A percentile compares a stretch with the other conserved stretches of the same genome.
These are phyloP conservation scores for Camellia granthamiana DNA, from an alignment of 148 eudicot genomes.

Conservation along the genomic window DNA sequence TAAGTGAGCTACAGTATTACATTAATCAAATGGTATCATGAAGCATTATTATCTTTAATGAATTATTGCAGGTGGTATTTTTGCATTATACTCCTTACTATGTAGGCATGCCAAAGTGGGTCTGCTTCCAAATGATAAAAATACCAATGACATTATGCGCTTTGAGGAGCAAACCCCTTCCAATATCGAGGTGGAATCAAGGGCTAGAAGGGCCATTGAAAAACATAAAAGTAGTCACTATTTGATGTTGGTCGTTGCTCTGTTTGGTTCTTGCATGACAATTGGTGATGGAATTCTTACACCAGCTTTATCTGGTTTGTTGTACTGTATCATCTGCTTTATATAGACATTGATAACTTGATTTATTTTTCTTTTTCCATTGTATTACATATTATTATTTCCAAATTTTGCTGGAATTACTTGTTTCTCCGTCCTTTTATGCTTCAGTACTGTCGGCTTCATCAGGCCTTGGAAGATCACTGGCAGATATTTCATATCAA, in stretches of 20 bases:
- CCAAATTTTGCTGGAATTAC: neutral
- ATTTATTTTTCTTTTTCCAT: neutral
- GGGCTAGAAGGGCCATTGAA: conserved; percentile 50
- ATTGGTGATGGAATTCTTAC: conserved; percentile 77
- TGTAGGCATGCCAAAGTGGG: conserved; percentile 70
- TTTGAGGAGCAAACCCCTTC: conserved; percentile 23
- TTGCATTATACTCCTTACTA: conserved; percentile 61
- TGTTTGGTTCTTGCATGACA: conserved; percentile 82
- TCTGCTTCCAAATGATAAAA: conserved; percentile 50
- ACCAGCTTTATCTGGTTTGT: conserved; percentile 71
- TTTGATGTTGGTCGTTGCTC: conserved; percentile 59
- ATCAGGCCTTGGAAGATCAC: conserved; percentile 35
- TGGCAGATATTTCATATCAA: conserved; percentile 29
- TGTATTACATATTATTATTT: neutral
- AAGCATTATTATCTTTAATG: neutral
- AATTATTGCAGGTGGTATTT: conserved; percentile 61
- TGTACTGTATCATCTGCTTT: neutral
- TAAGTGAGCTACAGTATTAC: neutral
- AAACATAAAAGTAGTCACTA: conserved; percentile 53
- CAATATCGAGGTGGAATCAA: conserved; percentile 25
- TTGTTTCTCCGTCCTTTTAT: conserved; percentile 2
- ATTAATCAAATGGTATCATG: neutral
- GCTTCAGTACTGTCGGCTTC: conserved; percentile 44
- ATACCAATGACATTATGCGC: conserved; percentile 40
- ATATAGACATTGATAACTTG: neutral